phyloP scores from a whole-genome alignment of 1,284 basidiomycete species.

The Ganoderma meredithae region DNA sequence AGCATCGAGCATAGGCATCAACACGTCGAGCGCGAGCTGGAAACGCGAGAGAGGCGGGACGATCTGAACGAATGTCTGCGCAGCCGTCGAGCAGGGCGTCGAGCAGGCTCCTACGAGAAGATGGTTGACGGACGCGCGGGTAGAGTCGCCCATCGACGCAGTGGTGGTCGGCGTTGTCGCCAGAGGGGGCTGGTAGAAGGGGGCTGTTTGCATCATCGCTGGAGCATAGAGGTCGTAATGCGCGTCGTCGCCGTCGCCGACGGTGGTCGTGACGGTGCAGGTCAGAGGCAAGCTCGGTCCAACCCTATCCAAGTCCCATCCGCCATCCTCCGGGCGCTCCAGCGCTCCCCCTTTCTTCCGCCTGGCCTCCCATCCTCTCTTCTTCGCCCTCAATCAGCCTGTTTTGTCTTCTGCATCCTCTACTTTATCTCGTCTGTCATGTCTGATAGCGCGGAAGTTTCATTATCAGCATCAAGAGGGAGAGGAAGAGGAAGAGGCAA shows the following conservation, averaged over 20 bases:
- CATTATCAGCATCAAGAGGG: neutral
- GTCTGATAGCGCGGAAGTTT: conserved; percentile 1
- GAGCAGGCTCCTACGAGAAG: conserved; percentile 68
- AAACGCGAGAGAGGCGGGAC: conserved; percentile 76
- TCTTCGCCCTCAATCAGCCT: neutral
- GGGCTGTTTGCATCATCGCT: conserved; percentile 37
- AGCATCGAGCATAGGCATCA: conserved; percentile 72
- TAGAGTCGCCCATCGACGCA: conserved; percentile 39
- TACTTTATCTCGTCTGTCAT: neutral
- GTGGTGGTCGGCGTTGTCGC: conserved; percentile 38
- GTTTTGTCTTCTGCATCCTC: neutral
- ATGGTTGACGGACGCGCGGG: conserved; percentile 62
- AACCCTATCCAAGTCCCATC: conserved; percentile 3
- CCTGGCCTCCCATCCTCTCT: neutral
- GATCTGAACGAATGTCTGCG: conserved; percentile 73
- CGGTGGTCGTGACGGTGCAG: conserved; percentile 19
- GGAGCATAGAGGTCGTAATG: conserved; percentile 25
- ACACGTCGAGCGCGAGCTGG: conserved; percentile 78
- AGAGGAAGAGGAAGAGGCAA: conserved; percentile 57
- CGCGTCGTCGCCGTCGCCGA: conserved; percentile 22
- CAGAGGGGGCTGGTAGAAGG: conserved; percentile 37
- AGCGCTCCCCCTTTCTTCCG: neutral
- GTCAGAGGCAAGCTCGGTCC: conserved; percentile 6
- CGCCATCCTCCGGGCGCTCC: neutral
- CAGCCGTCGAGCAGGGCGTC: conserved; percentile 76